A percentile compares a stretch with the other conserved stretches of the same genome.
These are phyloP conservation scores for Athelia sp. DNA, from an alignment of 1,284 basidiomycete species.

Conservation along the genomic window DNA sequence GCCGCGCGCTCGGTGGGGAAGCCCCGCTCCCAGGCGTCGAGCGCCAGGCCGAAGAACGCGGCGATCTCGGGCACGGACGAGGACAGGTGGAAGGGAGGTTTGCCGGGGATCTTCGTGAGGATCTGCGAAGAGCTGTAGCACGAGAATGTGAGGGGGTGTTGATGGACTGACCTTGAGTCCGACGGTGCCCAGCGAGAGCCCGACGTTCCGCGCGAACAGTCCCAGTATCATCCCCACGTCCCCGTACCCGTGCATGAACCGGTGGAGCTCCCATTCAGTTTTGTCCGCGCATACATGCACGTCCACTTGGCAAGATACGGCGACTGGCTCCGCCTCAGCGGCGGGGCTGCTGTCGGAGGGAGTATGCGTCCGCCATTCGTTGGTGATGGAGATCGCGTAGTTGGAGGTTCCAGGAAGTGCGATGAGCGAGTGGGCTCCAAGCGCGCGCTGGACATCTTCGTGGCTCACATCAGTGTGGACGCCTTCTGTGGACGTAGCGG, in stretches of 20 bases:
- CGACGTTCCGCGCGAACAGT: constrained; percentile 43
- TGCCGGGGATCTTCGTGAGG: constrained; percentile 27
- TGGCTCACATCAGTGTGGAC: constrained; percentile 24
- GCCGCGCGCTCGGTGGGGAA: constrained; percentile 47
- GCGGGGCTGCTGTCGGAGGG: constrained; percentile 9
- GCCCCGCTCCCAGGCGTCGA: constrained; percentile 43
- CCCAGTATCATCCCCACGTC: constrained; percentile 66
- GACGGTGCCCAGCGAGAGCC: constrained; percentile 42
- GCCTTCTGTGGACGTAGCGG: constrained; percentile 10
- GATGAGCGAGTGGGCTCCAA: constrained; percentile 46
- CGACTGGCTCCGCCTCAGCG: constrained; percentile 15
- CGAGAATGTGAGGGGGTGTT: neutral
- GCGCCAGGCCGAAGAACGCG: constrained; percentile 50
- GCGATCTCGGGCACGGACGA: constrained; percentile 42
- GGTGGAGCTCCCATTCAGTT: constrained; percentile 41
- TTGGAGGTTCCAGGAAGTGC: constrained; percentile 51
- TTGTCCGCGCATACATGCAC: constrained; percentile 50
- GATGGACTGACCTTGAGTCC: constrained; percentile 51
- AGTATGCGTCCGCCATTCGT: constrained; percentile 13
- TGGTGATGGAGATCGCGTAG: constrained; percentile 46
- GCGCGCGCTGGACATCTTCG: constrained; percentile 32
- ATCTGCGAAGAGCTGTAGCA: constrained; percentile 31
- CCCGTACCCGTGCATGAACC: constrained; percentile 59
- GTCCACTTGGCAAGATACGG: constrained; percentile 50
- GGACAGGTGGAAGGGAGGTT: constrained; percentile 36